Base-by-base conservation (phyloP, 352 stramenopile species). In the Phytophthora kernoviae region DNA sequence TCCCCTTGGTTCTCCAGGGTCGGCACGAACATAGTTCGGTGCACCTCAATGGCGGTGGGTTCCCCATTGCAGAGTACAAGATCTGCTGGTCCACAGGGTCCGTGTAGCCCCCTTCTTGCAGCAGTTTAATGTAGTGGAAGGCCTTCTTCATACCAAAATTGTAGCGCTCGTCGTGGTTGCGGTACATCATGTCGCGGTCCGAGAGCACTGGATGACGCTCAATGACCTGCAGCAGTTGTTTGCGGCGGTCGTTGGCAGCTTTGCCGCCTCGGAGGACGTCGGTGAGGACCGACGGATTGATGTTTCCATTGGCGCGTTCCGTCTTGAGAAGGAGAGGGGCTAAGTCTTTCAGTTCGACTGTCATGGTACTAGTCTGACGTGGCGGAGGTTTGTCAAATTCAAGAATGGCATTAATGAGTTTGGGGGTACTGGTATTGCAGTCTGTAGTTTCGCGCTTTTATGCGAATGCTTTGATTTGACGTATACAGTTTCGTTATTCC, bases 1-100 rank as follows among this genome's bases (percentile, higher is more conserved):
- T 64, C 65, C 9, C 75, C 81, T 37, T 94, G 84, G 66, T 89
- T 84, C 58, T 82, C 74, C 4, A 96, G 58, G 9, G 82, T 88
- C 65, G 77, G 54, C 8, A 69, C 36, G 53, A 68, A 68, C 53
- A 68, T 68, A 32, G 47, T 36, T 7, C 39, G 46, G 49, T 91
- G 81, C 58, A 93, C 73, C 34, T 88, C 75, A 9, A 77, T 70
- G 12, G 54, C 59, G 24, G 70, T 43, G 2, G 73, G 70, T 41
- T 90, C 80, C 27, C 80, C 17, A 89, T 56, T 0, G 67, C 72
- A 2, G 20, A 30, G 58, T 82, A 82, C 21, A 81, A 22, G 21
- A 77, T 66, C 49, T 75, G 58, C 39, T 76, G 70, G 4, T 77
- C 71, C 17, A 27, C 58, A 1, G 55, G 51, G 54, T 80, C 65